A percentile compares a stretch with the other conserved stretches of the same genome.
phyloP scores from a whole-genome alignment of 257 asterid genomes.

The Solanum ossicruentum region DNA sequence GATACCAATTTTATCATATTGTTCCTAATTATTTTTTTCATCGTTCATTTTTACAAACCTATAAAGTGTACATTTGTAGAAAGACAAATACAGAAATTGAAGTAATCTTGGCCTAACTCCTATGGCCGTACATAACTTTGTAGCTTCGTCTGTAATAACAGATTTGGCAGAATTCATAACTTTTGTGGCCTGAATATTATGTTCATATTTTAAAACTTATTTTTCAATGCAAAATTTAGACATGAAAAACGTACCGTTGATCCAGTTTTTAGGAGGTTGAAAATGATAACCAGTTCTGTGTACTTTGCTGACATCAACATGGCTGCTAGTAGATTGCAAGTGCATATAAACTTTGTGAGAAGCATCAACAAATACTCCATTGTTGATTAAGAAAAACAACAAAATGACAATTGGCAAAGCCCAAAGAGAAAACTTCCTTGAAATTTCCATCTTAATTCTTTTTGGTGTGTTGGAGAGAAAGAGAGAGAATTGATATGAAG shows the following conservation, averaged over 20 bases:
- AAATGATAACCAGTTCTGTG: conserved; percentile 52
- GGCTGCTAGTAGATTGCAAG: conserved; percentile 1
- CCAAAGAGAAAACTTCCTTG: background rate
- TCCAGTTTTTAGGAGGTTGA: conserved; percentile 51
- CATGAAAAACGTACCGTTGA: conserved; percentile 21
- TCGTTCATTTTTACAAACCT: background rate
- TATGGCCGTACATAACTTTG: background rate
- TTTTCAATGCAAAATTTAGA: background rate
- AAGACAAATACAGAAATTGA: background rate
- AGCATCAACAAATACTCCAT: conserved; percentile 3
- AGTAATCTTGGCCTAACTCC: background rate
- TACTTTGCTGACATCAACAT: background rate
- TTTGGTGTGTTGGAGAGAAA: background rate
- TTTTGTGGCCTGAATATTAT: background rate
- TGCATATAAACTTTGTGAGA: conserved; percentile 8
- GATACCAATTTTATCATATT: no score
- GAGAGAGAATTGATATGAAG: background rate
- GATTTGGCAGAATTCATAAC: background rate
- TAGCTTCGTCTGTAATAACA: background rate
- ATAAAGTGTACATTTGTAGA: background rate
- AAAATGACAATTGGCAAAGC: background rate
- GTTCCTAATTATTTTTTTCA: background rate
- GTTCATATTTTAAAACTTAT: background rate
- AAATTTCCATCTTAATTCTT: background rate
- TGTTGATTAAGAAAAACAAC: background rate